phyloP scores from a whole-genome alignment of 2,329 filamentous ascomycete genomes.

The Akanthomyces lecanii region DNA sequence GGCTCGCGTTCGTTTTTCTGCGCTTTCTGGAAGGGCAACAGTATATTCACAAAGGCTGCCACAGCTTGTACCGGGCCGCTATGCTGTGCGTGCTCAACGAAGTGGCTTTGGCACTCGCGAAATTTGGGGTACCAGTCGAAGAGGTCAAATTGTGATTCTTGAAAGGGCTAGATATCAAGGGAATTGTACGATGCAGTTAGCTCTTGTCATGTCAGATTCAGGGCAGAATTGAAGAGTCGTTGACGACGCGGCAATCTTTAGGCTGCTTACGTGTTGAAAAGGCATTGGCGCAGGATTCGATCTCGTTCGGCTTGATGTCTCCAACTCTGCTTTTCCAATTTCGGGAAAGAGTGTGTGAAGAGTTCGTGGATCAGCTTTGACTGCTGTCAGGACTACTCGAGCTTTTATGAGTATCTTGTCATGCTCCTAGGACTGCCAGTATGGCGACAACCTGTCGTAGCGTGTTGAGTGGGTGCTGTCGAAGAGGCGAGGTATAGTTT shows the following conservation, averaged over 20 bases:
- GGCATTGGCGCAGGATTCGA: slow-evolving; percentile 12
- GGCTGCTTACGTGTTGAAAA: slow-evolving; percentile 22
- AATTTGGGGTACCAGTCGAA: slow-evolving; percentile 92
- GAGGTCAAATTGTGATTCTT: slow-evolving; percentile 63
- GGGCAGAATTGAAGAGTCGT: neutral
- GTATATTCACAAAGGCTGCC: slow-evolving; percentile 87
- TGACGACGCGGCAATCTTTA: too few relatives aligned
- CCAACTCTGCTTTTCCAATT: neutral
- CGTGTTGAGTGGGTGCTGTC: neutral
- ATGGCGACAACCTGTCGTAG: neutral
- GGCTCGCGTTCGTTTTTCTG: slow-evolving; percentile 23
- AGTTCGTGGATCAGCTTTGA: neutral
- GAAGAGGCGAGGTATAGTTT: neutral
- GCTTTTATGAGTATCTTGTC: neutral
- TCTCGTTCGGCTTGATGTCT: neutral
- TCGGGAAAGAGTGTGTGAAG: neutral
- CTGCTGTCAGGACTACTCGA: neutral
- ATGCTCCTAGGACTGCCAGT: neutral
- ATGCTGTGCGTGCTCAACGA: slow-evolving; percentile 86
- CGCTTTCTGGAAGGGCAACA: slow-evolving; percentile 74
- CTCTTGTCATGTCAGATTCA: too few relatives aligned
- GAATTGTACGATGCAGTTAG: neutral
- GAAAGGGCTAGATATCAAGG: slow-evolving; percentile 35
- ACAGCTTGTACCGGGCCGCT: slow-evolving; percentile 78
- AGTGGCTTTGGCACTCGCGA: slow-evolving; percentile 85